A percentile compares a stretch with the other conserved stretches of the same genome.
Conservation (phyloP, 2,329 filamentous ascomycete species). For the Orbilia javanica region DNA sequence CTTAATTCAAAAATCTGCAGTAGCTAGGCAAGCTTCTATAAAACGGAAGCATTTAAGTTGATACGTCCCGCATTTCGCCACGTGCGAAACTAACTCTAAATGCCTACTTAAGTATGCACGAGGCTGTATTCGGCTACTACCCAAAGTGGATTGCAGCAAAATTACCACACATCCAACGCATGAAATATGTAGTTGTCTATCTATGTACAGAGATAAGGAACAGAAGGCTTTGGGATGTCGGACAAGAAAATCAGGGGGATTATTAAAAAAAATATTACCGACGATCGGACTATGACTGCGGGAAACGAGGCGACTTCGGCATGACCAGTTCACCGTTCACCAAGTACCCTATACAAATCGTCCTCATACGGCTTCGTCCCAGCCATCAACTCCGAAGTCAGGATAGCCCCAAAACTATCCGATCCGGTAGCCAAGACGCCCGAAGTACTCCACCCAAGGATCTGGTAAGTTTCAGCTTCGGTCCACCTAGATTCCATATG, state of each 20-base stretch:
- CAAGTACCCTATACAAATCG: constrained; percentile 40
- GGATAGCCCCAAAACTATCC: constrained; percentile 35
- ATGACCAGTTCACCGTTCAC: background rate
- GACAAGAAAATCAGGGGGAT: too few species aligned
- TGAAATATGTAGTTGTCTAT: background rate
- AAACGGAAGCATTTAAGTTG: background rate
- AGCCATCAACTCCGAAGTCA: constrained; percentile 39
- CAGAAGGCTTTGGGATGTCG: too few species aligned
- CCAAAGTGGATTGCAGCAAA: background rate
- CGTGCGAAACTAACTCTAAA: background rate
- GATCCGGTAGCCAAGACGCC: constrained; percentile 48
- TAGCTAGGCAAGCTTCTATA: too few species aligned
- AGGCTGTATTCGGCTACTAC: background rate
- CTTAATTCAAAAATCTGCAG: too few species aligned
- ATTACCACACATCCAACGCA: constrained; percentile 2
- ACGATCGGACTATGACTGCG: background rate
- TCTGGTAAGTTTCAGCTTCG: constrained; percentile 41
- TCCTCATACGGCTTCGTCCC: constrained; percentile 28
- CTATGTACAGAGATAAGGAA: too few species aligned
- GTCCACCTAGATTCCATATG: constrained; percentile 27
- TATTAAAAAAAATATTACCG: too few species aligned
- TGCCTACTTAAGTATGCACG: background rate
- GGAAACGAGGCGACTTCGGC: background rate
- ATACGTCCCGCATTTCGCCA: background rate
- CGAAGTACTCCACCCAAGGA: constrained; percentile 45